A percentile compares a stretch with the other conserved stretches of the same genome.
Conservation (phyloP, 441 rosid genomes). For the Dalechampia spathulata region DNA sequence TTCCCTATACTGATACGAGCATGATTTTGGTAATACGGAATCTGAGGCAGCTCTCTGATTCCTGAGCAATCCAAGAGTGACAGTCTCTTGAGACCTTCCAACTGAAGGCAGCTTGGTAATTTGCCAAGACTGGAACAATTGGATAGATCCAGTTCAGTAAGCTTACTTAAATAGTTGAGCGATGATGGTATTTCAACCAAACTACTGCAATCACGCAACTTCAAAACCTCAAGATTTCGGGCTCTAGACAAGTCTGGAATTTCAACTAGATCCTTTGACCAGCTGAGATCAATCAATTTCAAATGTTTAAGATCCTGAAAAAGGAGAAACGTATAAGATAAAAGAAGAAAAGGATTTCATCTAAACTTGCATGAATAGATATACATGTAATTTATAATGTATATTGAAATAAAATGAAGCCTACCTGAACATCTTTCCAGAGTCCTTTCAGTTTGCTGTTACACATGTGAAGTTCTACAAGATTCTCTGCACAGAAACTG, state of each 20-base stretch:
- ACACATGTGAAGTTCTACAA: too few species aligned
- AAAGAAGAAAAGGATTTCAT: too few species aligned
- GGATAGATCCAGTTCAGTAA: background rate
- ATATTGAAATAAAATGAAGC: too few species aligned
- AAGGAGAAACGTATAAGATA: too few species aligned
- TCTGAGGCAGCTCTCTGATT: background rate
- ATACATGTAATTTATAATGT: too few species aligned
- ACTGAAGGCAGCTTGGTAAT: background rate
- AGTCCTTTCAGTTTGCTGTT: too few species aligned
- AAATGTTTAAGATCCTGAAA: constrained; percentile 4
- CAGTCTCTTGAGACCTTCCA: background rate
- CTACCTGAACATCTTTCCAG: too few species aligned
- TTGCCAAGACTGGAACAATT: background rate
- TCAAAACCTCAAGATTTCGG: background rate
- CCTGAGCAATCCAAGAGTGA: background rate
- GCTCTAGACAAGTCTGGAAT: constrained; percentile 2
- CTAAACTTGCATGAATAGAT: too few species aligned
- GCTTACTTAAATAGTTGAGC: background rate
- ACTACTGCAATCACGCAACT: background rate
- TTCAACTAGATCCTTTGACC: background rate
- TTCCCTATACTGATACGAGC: too few species aligned
- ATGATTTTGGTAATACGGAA: background rate
- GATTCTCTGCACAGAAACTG: too few species aligned
- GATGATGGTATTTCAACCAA: constrained; percentile 4
- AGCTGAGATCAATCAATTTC: constrained; percentile 5